These are phyloP conservation scores for Apiospora saccharicola DNA, from an alignment of 2,329 filamentous ascomycete genomes.

Conservation along the genomic window DNA sequence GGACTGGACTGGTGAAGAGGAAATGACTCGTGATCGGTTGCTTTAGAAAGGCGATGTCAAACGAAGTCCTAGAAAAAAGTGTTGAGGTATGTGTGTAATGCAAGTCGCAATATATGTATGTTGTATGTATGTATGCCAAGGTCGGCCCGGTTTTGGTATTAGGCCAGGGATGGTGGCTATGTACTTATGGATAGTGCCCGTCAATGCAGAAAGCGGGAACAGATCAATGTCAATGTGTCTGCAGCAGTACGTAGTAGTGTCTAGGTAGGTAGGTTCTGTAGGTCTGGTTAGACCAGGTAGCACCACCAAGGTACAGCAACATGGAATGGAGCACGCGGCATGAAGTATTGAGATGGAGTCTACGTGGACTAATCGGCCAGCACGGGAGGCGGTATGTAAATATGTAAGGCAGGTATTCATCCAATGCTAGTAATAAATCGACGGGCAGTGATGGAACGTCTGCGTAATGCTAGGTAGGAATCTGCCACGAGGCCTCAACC, in stretches of 20 bases:
- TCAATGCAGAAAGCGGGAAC: conserved; percentile 21
- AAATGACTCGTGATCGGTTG: neutral
- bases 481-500: conserved; percentile 7
- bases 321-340: neutral
- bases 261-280: too few relatives aligned
- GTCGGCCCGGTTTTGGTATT: conserved; percentile 12
- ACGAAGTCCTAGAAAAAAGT: neutral
- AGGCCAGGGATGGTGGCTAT: conserved; percentile 17
- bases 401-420: neutral
- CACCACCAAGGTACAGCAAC: neutral
- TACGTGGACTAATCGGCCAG: neutral
- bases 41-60: neutral
- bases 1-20: neutral
- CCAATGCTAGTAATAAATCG: neutral
- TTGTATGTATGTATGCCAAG: conserved; percentile 12
- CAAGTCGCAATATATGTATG: conserved; percentile 10
- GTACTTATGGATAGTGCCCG: conserved; percentile 12
- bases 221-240: neutral
- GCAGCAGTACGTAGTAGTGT: neutral
- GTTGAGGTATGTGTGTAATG: neutral
- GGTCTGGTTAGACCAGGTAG: neutral
- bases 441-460: neutral
- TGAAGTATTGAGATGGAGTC: neutral
- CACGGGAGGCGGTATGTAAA: neutral
- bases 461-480: neutral